Base-by-base conservation (phyloP, 352 stramenopile species). In the Phytopythium helicoides region DNA sequence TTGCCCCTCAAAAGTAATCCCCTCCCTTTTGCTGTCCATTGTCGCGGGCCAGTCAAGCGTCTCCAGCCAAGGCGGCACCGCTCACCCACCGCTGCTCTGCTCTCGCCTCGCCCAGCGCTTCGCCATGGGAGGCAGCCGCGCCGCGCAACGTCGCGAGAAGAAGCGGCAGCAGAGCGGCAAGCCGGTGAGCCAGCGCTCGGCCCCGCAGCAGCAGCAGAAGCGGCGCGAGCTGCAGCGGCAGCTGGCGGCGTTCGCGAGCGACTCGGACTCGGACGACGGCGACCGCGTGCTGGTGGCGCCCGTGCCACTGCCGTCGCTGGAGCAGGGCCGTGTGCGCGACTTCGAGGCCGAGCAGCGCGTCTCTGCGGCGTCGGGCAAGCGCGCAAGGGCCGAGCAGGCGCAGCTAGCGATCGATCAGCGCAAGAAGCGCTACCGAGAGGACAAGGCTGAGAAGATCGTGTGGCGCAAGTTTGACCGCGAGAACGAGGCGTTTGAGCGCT, bases 401-500 rank as follows among this genome's bases (percentile, higher is more conserved):
- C 75, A 87, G 49, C 71, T 86, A 15, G 76, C 64, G 16, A 58
- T 74, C 55, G 62, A 75, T 36, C 67, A 77, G 52, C 51, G 76
- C 45, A 86, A 87, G 60, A 81, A 85, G 59, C 61, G 70, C 25
- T 76, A 76, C 47, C 66, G 80, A 16, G 71, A 87, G 48, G 66
- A 78, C 40, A 87, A 86, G 50, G 82, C 83, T 6, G 70, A 90
- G 66, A 94, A 94, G 60, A 86, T 94, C 47, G 81, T 94, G 52
- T 94, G 83, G 83, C 83, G 83, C 60, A 94, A 94, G 54, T 94
- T 94, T 47, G 81, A 89, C 50, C 72, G 83, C 21, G 81, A 92
- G 59, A 95, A 95, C 62, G 61, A 50, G 22, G 57, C 76, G 9
- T 96, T 95, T 49, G 83, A 95, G 58, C 49, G 71, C 25, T 97